phyloP scores from a whole-genome alignment of 225 moss, liverwort and hornwort species.

The Straminergon stramineum region DNA sequence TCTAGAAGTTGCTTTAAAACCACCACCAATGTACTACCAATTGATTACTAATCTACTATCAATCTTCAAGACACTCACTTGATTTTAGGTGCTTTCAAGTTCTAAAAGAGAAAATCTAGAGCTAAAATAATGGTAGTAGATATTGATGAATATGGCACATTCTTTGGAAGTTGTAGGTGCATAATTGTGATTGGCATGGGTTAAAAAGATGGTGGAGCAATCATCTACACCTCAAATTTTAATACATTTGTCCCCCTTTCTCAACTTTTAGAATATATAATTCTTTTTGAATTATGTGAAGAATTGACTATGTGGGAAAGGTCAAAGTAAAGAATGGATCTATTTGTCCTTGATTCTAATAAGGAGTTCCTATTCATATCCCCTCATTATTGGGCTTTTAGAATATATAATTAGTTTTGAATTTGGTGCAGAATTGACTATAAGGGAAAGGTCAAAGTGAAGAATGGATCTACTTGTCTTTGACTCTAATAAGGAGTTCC shows the following conservation, averaged over 20 bases:
- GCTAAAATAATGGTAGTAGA: not conserved
- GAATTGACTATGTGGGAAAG: fast-evolving
- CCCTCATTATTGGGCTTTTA: too few relatives aligned
- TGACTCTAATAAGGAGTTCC: too few relatives aligned
- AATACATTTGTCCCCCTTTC: not conserved
- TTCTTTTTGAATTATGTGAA: not conserved
- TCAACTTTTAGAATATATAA: not conserved
- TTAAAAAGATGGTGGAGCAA: not conserved
- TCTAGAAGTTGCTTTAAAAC: not conserved
- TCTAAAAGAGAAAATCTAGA: not conserved
- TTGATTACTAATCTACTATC: not conserved
- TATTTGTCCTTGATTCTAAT: not conserved
- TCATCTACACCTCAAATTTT: not conserved
- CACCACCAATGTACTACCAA: not conserved
- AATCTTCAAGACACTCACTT: fast-evolving
- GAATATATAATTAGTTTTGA: too few relatives aligned
- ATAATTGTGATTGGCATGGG: fast-evolving
- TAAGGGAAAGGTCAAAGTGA: too few relatives aligned
- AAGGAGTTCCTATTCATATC: not conserved
- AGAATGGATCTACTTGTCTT: too few relatives aligned
- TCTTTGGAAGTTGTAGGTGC: not conserved
- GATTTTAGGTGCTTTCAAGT: fast-evolving
- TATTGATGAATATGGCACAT: not conserved
- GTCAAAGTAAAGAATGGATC: not conserved
- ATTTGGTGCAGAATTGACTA: too few relatives aligned